Evolutionary conservation across 768 basidiomycete genomes (phyloP).

Genomic region (Auricularia auricula-judae): DNA sequence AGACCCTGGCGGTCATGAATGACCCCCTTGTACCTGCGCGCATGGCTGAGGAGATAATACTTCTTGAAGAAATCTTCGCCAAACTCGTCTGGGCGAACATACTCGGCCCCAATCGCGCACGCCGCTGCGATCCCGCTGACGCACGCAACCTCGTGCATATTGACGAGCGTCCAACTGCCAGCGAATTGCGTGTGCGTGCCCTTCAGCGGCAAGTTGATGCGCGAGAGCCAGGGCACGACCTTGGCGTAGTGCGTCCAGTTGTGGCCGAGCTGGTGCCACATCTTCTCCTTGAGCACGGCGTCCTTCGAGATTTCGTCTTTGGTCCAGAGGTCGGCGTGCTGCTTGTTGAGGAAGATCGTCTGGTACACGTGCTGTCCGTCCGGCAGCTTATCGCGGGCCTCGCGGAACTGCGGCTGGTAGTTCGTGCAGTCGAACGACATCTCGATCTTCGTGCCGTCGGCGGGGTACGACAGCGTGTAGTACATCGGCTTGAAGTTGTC

Average conservation of each 20-base stretch:
- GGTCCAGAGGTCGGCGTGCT: slow-evolving; percentile 28
- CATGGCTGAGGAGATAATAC: not conserved
- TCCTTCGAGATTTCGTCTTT: slow-evolving; percentile 28
- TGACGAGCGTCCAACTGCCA: slow-evolving; percentile 6
- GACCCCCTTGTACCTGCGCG: not conserved
- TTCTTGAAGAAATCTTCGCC: slow-evolving; percentile 2
- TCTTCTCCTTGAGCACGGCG: slow-evolving; percentile 32
- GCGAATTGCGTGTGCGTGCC: slow-evolving; percentile 1
- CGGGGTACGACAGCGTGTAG: slow-evolving; percentile 33
- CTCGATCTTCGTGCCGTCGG: slow-evolving; percentile 35
- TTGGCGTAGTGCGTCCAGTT: slow-evolving; percentile 34
- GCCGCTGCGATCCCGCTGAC: slow-evolving; percentile 2
- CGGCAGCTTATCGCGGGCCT: slow-evolving; percentile 11
- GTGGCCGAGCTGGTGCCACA: slow-evolving; percentile 45
- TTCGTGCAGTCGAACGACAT: slow-evolving; percentile 42
- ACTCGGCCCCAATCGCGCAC: slow-evolving; percentile 3
- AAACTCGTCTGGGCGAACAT: slow-evolving; percentile 2
- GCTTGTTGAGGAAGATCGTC: slow-evolving; percentile 38
- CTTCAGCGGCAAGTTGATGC: slow-evolving; percentile 17
- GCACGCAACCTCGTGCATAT: slow-evolving; percentile 3
- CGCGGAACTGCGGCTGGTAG: slow-evolving; percentile 34
- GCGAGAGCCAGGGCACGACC: slow-evolving; percentile 27
- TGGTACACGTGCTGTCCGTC: slow-evolving; percentile 30
- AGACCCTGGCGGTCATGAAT: not conserved
- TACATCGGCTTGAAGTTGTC: slow-evolving; percentile 34